Evolutionary conservation across 1,139 yeast genomes (phyloP).

Genomic region (Eremothecium cymbalariae): DNA sequence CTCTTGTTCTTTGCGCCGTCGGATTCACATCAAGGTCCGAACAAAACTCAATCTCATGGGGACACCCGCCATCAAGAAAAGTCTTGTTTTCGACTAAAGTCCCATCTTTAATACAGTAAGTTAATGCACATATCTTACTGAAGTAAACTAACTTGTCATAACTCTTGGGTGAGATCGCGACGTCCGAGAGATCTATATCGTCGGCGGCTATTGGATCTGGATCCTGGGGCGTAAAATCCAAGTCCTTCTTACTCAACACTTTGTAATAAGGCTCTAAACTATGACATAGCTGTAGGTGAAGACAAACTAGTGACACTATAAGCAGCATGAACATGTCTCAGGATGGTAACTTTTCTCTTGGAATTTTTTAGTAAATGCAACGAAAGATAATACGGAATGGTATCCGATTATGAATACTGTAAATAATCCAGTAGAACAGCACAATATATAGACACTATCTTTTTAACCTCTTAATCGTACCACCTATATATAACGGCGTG

Average conservation of each 20-base stretch:
- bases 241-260: not conserved
- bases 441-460: constrained; percentile 1
- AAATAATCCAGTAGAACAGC: constrained; percentile 1
- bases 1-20: constrained; percentile 33
- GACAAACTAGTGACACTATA: constrained; percentile 2
- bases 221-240: constrained; percentile 1
- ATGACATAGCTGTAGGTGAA: not conserved
- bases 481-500: constrained; percentile 1
- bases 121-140: constrained; percentile 27
- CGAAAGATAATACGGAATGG: constrained; percentile 1
- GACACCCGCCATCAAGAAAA: constrained; percentile 28
- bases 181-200: not conserved
- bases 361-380: not conserved
- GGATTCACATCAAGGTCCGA: constrained; percentile 21
- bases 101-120: constrained; percentile 24
- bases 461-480: not conserved
- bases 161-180: constrained; percentile 12
- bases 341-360: not conserved
- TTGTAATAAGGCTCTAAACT: not conserved
- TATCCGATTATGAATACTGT: constrained; percentile 1
- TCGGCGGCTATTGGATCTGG: constrained; percentile 7
- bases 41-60: constrained; percentile 25
- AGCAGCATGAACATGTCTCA: constrained; percentile 1
- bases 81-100: constrained; percentile 16
- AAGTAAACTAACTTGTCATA: constrained; percentile 28